Evolutionary conservation across 2,329 filamentous ascomycete genomes (phyloP).

Genomic region (Aspergillus spinulosporus): DNA sequence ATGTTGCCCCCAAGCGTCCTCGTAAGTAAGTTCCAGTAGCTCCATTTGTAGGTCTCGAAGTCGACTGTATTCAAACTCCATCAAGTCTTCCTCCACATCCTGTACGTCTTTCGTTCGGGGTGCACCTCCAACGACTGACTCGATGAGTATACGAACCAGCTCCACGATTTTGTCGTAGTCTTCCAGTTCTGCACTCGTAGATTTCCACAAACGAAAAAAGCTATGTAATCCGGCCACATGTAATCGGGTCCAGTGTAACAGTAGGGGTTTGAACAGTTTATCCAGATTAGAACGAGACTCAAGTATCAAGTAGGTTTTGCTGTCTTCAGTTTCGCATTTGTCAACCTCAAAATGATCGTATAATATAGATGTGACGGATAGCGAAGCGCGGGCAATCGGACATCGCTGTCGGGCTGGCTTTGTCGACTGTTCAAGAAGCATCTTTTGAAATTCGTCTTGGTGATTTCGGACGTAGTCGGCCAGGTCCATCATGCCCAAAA

Average conservation of each 20-base stretch:
- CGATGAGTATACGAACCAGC: slow-evolving; percentile 82
- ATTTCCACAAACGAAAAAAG: slow-evolving; percentile 91
- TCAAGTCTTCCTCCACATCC: slow-evolving; percentile 85
- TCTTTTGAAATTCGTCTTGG: slow-evolving; percentile 88
- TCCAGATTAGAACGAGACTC: slow-evolving; percentile 79
- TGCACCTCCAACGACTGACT: slow-evolving; percentile 83
- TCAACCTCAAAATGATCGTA: slow-evolving; percentile 97
- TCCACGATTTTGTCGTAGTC: slow-evolving; percentile 95
- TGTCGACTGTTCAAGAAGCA: slow-evolving; percentile 83
- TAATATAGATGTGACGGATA: slow-evolving; percentile 81
- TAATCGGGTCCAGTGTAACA: slow-evolving; percentile 89
- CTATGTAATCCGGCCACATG: slow-evolving; percentile 83
- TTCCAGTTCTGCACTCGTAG: slow-evolving; percentile 76
- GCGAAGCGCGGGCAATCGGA: slow-evolving; percentile 80
- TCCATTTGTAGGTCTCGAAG: slow-evolving; percentile 91
- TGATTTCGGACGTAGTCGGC: slow-evolving; percentile 91
- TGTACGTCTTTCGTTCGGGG: slow-evolving; percentile 77
- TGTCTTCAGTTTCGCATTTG: slow-evolving; percentile 75
- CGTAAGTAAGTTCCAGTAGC: slow-evolving; percentile 83
- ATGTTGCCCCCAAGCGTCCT: slow-evolving; percentile 91
- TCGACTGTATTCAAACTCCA: slow-evolving; percentile 75
- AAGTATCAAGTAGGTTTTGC: slow-evolving; percentile 70
- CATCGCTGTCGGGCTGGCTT: slow-evolving; percentile 71
- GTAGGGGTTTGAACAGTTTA: slow-evolving; percentile 77
- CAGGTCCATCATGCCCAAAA: slow-evolving; percentile 95